Evolutionary conservation across 2,329 filamentous ascomycete genomes (phyloP).

Genomic region (Apiospora saccharicola): DNA sequence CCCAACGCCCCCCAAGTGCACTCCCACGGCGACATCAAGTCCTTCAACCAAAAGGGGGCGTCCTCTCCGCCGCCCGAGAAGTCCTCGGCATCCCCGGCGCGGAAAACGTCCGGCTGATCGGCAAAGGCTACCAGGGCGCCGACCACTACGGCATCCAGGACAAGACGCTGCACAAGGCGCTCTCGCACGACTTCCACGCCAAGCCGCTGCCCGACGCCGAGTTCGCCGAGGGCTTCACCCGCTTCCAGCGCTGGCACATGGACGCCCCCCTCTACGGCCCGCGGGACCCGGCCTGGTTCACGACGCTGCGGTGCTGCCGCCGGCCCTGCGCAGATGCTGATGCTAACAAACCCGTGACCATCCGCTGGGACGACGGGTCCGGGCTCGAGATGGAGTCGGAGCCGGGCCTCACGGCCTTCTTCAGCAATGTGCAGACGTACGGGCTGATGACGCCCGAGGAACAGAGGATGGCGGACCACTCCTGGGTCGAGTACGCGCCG

Average conservation of each 20-base stretch:
- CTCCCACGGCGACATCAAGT: constrained; percentile 50
- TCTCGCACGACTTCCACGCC: constrained; percentile 48
- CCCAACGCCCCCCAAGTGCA: constrained; percentile 49
- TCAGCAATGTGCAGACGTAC: constrained; percentile 52
- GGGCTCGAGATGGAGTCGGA: constrained; percentile 50
- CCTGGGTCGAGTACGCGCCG: constrained; percentile 55
- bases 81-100: constrained; percentile 49
- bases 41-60: constrained; percentile 49
- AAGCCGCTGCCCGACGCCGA: constrained; percentile 42
- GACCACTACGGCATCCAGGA: constrained; percentile 53
- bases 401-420: constrained; percentile 52
- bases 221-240: constrained; percentile 50
- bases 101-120: constrained; percentile 53
- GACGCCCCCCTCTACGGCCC: constrained; percentile 52
- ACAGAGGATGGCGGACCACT: constrained; percentile 49
- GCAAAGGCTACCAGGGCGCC: constrained; percentile 53
- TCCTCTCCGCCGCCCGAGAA: constrained; percentile 45
- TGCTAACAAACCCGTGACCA: constrained; percentile 40
- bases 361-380: constrained; percentile 53
- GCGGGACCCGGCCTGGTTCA: constrained; percentile 51
- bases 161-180: constrained; percentile 39
- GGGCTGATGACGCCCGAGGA: constrained; percentile 51
- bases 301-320: constrained; percentile 49
- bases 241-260: constrained; percentile 58
- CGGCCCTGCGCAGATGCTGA: constrained; percentile 42